phyloP scores from a whole-genome alignment of 2,329 filamentous ascomycete genomes.

The Aspergillus eucalypticola region DNA sequence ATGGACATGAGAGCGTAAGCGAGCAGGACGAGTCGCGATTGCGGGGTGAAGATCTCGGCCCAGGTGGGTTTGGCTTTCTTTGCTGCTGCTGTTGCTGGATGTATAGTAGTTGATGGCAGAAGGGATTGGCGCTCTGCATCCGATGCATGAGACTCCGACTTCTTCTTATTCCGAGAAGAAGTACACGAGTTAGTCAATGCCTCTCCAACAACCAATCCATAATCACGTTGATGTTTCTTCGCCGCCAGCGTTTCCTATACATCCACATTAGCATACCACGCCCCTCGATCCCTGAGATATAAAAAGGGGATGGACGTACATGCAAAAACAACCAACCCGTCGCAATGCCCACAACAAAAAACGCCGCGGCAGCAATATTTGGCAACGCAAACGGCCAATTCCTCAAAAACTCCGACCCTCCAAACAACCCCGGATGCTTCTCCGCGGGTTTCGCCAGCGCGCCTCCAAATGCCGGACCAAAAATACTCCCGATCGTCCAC shows the following conservation, averaged over 20 bases:
- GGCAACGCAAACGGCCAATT: conserved; percentile 80
- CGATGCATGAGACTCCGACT: conserved; percentile 11
- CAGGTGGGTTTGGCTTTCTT: conserved; percentile 44
- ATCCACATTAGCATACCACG: conserved; percentile 1
- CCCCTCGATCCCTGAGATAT: conserved; percentile 42
- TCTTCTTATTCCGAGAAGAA: conserved; percentile 24
- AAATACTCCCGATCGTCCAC: conserved; percentile 83
- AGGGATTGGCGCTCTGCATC: conserved; percentile 35
- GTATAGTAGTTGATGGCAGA: conserved; percentile 22
- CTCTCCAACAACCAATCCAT: conserved; percentile 72
- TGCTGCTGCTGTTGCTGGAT: too few relatives aligned
- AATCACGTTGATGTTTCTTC: conserved; percentile 68
- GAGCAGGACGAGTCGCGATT: conserved; percentile 73
- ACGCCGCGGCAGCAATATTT: conserved; percentile 72
- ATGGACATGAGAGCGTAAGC: conserved; percentile 79
- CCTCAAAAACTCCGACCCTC: conserved; percentile 66
- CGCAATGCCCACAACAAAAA: conserved; percentile 76
- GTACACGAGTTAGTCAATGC: conserved; percentile 55
- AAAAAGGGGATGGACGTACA: conserved; percentile 40
- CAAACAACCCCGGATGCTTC: conserved; percentile 72
- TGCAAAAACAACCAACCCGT: conserved; percentile 77
- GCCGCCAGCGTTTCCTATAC: conserved; percentile 74
- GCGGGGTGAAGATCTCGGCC: conserved; percentile 68
- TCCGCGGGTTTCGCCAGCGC: conserved; percentile 78
- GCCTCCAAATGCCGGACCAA: conserved; percentile 85